Conservation (phyloP, 2,329 filamentous ascomycete genomes). For the Penicillium sp. region DNA sequence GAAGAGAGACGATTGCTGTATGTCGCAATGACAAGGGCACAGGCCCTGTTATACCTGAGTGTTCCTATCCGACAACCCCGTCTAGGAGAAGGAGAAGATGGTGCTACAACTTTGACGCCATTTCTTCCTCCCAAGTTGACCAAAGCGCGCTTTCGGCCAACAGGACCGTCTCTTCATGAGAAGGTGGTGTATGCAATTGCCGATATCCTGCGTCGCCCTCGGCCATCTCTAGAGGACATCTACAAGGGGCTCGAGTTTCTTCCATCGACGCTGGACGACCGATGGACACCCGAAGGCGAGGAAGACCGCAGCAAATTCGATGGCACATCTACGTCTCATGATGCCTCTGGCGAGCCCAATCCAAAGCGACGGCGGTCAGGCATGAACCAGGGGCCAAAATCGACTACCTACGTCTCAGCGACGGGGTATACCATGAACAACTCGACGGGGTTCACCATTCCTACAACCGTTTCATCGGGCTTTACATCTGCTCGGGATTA, state of each 20-base stretch:
- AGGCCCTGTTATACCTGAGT: constrained; percentile 82
- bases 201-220: constrained; percentile 65
- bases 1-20: constrained; percentile 89
- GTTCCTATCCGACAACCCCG: constrained; percentile 69
- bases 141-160: constrained; percentile 55
- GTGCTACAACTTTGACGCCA: constrained; percentile 65
- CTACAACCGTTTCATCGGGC: constrained; percentile 50
- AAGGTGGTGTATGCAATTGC: constrained; percentile 65
- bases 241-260: constrained; percentile 45
- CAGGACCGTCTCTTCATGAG: constrained; percentile 69
- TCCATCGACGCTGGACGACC: constrained; percentile 61
- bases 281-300: constrained; percentile 66
- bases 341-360: constrained; percentile 23
- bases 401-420: constrained; percentile 34
- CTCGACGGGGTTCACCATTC: constrained; percentile 37
- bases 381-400: constrained; percentile 21
- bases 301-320: constrained; percentile 44
- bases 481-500: constrained; percentile 65
- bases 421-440: constrained; percentile 65
- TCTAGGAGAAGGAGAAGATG: constrained; percentile 45
- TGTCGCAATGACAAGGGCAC: constrained; percentile 93
- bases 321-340: constrained; percentile 18
- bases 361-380: constrained; percentile 33
- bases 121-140: constrained; percentile 65
- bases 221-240: constrained; percentile 58